Percentiles rank a stretch among this genome's conserved stretches.
Evolutionary conservation across 106 monocot species (phyloP).

Genomic region (Amphibolis antarctica): DNA sequence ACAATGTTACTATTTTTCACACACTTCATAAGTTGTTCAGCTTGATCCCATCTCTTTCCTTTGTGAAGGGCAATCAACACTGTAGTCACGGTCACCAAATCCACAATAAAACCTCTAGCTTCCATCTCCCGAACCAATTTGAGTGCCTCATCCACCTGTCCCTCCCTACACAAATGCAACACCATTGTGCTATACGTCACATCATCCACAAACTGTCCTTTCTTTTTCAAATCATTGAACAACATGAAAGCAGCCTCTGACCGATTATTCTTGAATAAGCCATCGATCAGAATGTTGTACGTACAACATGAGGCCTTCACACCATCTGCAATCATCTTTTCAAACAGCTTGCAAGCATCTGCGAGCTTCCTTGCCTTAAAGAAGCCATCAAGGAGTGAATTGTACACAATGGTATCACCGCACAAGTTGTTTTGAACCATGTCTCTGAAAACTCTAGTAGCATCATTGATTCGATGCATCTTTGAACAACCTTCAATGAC

Average conservation of each 20-base stretch:
- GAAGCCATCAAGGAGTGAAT: constrained; percentile 63
- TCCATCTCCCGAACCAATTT: constrained; percentile 85
- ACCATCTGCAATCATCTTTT: constrained; percentile 73
- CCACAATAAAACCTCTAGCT: constrained; percentile 65
- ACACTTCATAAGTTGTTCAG: constrained; percentile 54
- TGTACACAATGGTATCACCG: constrained; percentile 50
- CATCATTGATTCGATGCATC: constrained; percentile 41
- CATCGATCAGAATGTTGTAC: constrained; percentile 82
- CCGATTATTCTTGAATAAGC: constrained; percentile 57
- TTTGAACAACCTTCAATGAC: constrained; percentile 57
- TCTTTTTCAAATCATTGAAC: constrained; percentile 76
- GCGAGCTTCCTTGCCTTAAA: constrained; percentile 60
- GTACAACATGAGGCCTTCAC: constrained; percentile 45
- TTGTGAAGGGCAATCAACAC: constrained; percentile 56
- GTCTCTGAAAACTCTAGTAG: constrained; percentile 46
- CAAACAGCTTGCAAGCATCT: constrained; percentile 73
- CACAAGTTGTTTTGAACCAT: constrained; percentile 37
- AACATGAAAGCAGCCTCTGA: constrained; percentile 43
- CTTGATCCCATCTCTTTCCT: constrained; percentile 51
- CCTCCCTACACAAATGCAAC: constrained; percentile 51
- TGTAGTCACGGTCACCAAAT: constrained; percentile 67
- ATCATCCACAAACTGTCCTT: constrained; percentile 63
- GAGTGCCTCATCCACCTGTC: constrained; percentile 50
- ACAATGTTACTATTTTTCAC: constrained; percentile 42
- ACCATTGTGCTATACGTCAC: constrained; percentile 70